Evolutionary conservation across 768 basidiomycete species (phyloP).

Genomic region (Lactifluus pinguis): DNA sequence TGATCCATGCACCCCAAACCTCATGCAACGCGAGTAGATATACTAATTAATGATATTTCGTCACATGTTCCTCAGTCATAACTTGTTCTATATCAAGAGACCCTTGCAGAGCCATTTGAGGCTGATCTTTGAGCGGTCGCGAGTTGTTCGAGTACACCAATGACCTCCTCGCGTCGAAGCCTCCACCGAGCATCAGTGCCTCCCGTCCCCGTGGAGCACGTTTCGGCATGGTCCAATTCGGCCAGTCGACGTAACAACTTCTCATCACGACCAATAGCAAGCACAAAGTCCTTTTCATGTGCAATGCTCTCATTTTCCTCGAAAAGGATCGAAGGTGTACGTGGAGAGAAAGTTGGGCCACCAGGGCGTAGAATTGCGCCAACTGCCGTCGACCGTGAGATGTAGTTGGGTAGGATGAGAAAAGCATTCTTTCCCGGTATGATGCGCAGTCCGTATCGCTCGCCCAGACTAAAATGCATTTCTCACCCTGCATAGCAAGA

Average conservation of each 20-base stretch:
- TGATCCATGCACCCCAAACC: too few species aligned
- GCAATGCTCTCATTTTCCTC: constrained; percentile 33
- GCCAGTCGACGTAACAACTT: constrained; percentile 67
- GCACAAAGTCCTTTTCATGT: constrained; percentile 38
- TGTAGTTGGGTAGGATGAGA: constrained; percentile 74
- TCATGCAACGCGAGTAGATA: too few species aligned
- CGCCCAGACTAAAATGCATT: constrained; percentile 50
- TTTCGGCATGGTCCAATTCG: constrained; percentile 63
- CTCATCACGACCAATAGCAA: constrained; percentile 69
- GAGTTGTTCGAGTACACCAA: constrained; percentile 29
- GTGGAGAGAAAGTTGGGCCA: constrained; percentile 34
- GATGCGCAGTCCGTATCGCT: constrained; percentile 74
- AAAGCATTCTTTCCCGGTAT: constrained; percentile 74
- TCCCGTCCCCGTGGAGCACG: constrained; percentile 56
- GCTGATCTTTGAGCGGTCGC: constrained; percentile 14
- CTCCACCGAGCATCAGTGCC: constrained; percentile 79
- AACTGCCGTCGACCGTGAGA: constrained; percentile 76
- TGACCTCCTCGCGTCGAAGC: constrained; percentile 31
- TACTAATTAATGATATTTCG: too few species aligned
- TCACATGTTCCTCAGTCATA: too few species aligned
- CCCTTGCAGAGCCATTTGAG: background rate
- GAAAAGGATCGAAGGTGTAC: constrained; percentile 29
- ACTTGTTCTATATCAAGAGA: background rate
- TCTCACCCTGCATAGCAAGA: background rate
- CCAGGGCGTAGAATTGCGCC: constrained; percentile 70